Evolutionary conservation across 2,329 filamentous ascomycete genomes (phyloP).

Genomic region (Beauveria rudraprayagi): DNA sequence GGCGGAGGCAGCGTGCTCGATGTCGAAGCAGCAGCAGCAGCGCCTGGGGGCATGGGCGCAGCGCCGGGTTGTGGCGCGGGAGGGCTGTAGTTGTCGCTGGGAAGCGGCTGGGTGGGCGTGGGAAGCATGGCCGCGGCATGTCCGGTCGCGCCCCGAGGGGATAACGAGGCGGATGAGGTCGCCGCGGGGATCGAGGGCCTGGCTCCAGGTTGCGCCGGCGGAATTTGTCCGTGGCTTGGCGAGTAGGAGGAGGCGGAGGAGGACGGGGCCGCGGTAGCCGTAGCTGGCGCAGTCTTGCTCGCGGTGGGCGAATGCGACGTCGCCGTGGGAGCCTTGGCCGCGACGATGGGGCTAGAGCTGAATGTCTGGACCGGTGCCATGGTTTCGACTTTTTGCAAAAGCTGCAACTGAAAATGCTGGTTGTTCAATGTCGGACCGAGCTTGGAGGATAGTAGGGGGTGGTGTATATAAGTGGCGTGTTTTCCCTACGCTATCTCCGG

Average conservation of each 20-base stretch:
- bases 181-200: not conserved
- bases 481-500: no score
- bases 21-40: not conserved
- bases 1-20: conserved; percentile 36
- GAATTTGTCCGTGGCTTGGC: conserved; percentile 20
- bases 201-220: conserved; percentile 38
- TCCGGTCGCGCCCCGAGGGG: conserved; percentile 25
- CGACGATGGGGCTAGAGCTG: conserved; percentile 50
- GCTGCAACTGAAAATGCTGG: no score
- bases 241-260: conserved; percentile 26
- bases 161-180: not conserved
- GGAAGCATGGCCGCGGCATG: conserved; percentile 27
- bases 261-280: conserved; percentile 15
- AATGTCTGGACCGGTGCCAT: conserved; percentile 58
- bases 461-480: no score
- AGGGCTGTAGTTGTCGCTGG: conserved; percentile 40
- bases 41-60: conserved; percentile 34
- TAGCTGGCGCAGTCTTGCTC: conserved; percentile 13
- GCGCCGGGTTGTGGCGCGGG: conserved; percentile 52
- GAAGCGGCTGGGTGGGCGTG: conserved; percentile 26
- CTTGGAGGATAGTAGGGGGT: no score
- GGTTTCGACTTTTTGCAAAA: conserved; percentile 12
- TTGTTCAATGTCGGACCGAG: no score
- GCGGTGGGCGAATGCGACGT: conserved; percentile 34
- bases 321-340: conserved; percentile 42